Evolutionary conservation across 345 rosid genomes (phyloP).

Genomic region (Hypericum androsaemum): DNA sequence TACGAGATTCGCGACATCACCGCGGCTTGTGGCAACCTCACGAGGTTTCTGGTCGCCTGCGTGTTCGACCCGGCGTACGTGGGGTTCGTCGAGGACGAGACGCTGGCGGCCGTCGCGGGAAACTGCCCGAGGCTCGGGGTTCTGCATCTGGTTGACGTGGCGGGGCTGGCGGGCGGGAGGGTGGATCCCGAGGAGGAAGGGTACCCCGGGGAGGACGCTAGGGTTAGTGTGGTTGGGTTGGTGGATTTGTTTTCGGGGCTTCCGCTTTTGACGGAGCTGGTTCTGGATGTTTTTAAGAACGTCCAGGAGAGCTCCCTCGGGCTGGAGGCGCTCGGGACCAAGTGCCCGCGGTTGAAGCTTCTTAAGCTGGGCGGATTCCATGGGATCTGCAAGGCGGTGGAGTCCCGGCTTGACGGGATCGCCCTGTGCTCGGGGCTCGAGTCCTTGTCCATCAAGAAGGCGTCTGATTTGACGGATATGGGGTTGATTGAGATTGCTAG

Average conservation of each 20-base stretch:
- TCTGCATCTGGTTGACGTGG: slow-evolving; percentile 56
- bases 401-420: slow-evolving; percentile 58
- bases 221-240: slow-evolving; percentile 28
- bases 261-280: slow-evolving; percentile 51
- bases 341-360: slow-evolving; percentile 41
- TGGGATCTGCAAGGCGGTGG: slow-evolving; percentile 52
- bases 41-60: slow-evolving; percentile 48
- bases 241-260: slow-evolving; percentile 42
- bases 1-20: slow-evolving; percentile 53
- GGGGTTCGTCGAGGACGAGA: slow-evolving; percentile 68
- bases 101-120: slow-evolving; percentile 43
- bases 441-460: slow-evolving; percentile 55
- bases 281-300: slow-evolving; percentile 53
- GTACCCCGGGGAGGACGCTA: slow-evolving; percentile 43
- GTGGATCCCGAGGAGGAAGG: slow-evolving; percentile 38
- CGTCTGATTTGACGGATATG: slow-evolving; percentile 63
- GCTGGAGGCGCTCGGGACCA: slow-evolving; percentile 43
- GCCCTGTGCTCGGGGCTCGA: slow-evolving; percentile 55
- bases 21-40: slow-evolving; percentile 50
- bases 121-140: slow-evolving; percentile 53
- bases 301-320: slow-evolving; percentile 50
- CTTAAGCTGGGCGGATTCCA: slow-evolving; percentile 66
- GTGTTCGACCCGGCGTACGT: slow-evolving; percentile 66
- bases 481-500: slow-evolving; percentile 67
- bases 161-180: slow-evolving; percentile 40